These are phyloP conservation scores for Phylloporus rhodoxanthus DNA, from an alignment of 768 basidiomycete genomes.

Conservation along the genomic window DNA sequence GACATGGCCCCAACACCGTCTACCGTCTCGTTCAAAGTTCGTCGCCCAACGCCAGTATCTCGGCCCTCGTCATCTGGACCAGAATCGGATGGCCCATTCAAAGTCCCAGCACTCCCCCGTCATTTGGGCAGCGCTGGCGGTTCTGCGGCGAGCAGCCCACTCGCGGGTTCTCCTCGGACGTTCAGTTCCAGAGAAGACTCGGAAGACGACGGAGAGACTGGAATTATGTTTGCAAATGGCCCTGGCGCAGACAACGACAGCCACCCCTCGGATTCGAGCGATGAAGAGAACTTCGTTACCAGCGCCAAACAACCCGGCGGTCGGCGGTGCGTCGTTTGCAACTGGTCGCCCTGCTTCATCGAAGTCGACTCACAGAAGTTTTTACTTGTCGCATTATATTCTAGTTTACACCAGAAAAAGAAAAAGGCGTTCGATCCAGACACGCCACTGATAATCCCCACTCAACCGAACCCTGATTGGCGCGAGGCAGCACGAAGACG, in stretches of 20 bases:
- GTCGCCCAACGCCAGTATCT: constrained; percentile 68
- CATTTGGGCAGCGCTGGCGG: constrained; percentile 39
- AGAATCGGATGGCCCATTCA: constrained; percentile 58
- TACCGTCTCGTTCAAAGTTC: constrained; percentile 79
- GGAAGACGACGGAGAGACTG: constrained; percentile 23
- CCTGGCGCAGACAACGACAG: constrained; percentile 23
- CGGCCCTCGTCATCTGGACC: constrained; percentile 57
- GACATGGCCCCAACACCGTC: constrained; percentile 24
- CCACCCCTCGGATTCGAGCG: constrained; percentile 44
- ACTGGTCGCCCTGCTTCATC: constrained; percentile 16
- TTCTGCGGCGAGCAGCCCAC: constrained; percentile 50
- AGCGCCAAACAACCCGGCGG: constrained; percentile 68
- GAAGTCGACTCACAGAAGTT: constrained; percentile 73
- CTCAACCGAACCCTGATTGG: constrained; percentile 89
- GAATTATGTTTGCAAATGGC: constrained; percentile 21
- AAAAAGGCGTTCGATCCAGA: constrained; percentile 37
- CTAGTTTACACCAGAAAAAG: constrained; percentile 40
- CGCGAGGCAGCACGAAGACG: constrained; percentile 68
- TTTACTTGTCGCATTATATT: constrained; percentile 7
- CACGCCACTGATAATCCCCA: constrained; percentile 77
- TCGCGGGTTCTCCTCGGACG: constrained; percentile 46
- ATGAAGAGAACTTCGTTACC: constrained; percentile 62
- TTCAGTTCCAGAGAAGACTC: constrained; percentile 23
- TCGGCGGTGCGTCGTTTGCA: constrained; percentile 70
- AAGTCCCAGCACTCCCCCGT: constrained; percentile 54